Conservation (phyloP, 2,329 filamentous ascomycete genomes). For the Coccinonectria pachysandricola region DNA sequence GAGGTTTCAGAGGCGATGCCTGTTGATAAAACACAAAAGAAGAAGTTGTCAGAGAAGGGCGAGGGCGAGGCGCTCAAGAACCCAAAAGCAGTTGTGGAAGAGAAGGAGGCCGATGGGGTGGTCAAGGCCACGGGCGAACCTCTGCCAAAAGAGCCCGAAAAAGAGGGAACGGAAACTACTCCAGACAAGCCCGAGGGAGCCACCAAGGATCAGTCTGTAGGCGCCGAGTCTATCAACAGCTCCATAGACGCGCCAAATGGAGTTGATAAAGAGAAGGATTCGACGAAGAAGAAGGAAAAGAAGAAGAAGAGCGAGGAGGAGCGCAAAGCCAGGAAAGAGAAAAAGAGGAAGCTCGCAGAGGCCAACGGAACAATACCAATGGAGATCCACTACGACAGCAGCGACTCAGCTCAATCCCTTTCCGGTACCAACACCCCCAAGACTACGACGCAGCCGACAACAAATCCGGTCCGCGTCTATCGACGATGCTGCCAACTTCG, state of each 20-base stretch:
- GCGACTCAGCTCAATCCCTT: conserved; percentile 39
- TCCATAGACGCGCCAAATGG: conserved; percentile 8
- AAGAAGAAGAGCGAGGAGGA: conserved; percentile 93
- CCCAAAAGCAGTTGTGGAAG: conserved; percentile 46
- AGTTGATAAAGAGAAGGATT: conserved; percentile 29
- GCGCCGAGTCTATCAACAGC: conserved; percentile 15
- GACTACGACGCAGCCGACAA: conserved; percentile 53
- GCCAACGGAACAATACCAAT: conserved; percentile 80
- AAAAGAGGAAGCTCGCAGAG: conserved; percentile 73
- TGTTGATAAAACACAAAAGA: conserved; percentile 45
- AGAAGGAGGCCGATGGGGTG: conserved; percentile 26
- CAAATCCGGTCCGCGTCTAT: conserved; percentile 86
- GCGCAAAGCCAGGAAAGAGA: conserved; percentile 83
- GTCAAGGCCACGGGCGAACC: conserved; percentile 33
- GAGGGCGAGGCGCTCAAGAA: conserved; percentile 68
- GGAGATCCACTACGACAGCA: conserved; percentile 65
- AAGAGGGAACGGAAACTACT: conserved; percentile 20
- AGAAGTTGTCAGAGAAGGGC: conserved; percentile 54
- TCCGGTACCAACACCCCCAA: conserved; percentile 13
- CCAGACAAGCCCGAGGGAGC: conserved; percentile 7
- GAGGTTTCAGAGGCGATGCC: conserved; percentile 30
- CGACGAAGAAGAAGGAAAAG: conserved; percentile 76
- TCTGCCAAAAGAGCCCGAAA: conserved; percentile 29
- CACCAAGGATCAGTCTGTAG: background rate
- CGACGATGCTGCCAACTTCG: conserved; percentile 86